Evolutionary conservation across 257 asterid species (phyloP).

Genomic region (Rehmannia glutinosa): DNA sequence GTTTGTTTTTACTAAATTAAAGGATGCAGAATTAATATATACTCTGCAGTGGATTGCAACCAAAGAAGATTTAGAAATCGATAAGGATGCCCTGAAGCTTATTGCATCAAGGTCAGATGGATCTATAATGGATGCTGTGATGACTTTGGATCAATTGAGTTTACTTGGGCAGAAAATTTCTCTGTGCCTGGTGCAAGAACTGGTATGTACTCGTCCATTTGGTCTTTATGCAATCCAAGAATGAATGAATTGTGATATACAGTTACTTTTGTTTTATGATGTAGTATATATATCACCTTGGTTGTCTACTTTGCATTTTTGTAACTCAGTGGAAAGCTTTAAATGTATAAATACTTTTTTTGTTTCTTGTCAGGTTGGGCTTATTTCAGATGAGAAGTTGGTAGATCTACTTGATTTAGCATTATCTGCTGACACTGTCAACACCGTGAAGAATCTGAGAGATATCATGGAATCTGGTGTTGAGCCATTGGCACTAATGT

Average conservation of each 20-base stretch:
- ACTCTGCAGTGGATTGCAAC: slow-evolving; percentile 87
- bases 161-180: slow-evolving; percentile 87
- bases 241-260: too few species aligned
- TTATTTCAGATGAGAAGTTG: slow-evolving; percentile 87
- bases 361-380: slow-evolving; percentile 68
- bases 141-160: slow-evolving; percentile 96
- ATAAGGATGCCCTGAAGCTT: slow-evolving; percentile 91
- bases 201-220: slow-evolving; percentile 30
- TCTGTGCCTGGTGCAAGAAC: slow-evolving; percentile 89
- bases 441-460: slow-evolving; percentile 91
- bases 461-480: slow-evolving; percentile 94
- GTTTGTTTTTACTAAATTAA: slow-evolving; percentile 89
- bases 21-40: slow-evolving; percentile 86
- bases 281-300: too few species aligned
- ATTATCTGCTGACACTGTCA: slow-evolving; percentile 91
- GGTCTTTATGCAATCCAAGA: not conserved
- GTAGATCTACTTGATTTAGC: slow-evolving; percentile 95
- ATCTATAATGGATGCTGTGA: slow-evolving; percentile 93
- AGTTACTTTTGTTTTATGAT: too few species aligned
- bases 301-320: too few species aligned
- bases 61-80: slow-evolving; percentile 78
- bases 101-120: slow-evolving; percentile 95
- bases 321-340: too few species aligned
- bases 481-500: slow-evolving; percentile 94
- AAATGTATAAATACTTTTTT: not conserved